Evolutionary conservation across 208 protist species (phyloP), one percentile per base, ranked within the genome.

Genomic region (Crithidia acanthocephali): DNA sequence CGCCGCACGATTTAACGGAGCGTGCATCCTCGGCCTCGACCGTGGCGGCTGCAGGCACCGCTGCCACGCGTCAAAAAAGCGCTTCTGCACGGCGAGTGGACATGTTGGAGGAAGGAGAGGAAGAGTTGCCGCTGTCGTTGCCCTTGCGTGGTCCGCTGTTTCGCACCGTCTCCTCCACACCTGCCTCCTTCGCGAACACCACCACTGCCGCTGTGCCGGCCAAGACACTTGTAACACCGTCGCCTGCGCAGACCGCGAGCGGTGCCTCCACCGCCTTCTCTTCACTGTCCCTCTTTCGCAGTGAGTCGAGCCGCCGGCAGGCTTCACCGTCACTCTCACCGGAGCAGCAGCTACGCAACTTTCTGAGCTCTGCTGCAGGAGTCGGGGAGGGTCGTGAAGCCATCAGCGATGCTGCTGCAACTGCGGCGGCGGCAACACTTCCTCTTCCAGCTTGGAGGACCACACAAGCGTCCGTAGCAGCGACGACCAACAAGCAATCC

Each of bases 81-180:
- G 33, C 45, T 20, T 65, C 70, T 20, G 45, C 62, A 10, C 62
- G 44, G 32, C 9, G 27, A 9, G 35, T 45, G 15, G 62, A 69
- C 55, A 16, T 2, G 28, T 2, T 35, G 2, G 23, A 5, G 25
- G 55, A 55, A 0, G 70, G 27, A 5, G 53, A 64, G 22, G 64
- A 45, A 8, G 50, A 56, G 18, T 45, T 64, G 52, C 55, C 62
- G 13, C 33, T 70, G 72, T 63, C 57, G 37, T 30, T 65, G 52
- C 72, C 72, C 15, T 56, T 67, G 58, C 72, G 64, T 30, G 28
- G 72, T 22, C 63, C 72, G 22, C 64, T 76, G 35, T 76, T 76
- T 16, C 16, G 30, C 60, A 22, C 7, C 28, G n/a, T 37, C 2
- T 27, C 44, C 13, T 35, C 60, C 15, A 13, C 58, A 2, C 2